phyloP scores from a whole-genome alignment of 306 rosid genomes.

The Glycine latifolia region DNA sequence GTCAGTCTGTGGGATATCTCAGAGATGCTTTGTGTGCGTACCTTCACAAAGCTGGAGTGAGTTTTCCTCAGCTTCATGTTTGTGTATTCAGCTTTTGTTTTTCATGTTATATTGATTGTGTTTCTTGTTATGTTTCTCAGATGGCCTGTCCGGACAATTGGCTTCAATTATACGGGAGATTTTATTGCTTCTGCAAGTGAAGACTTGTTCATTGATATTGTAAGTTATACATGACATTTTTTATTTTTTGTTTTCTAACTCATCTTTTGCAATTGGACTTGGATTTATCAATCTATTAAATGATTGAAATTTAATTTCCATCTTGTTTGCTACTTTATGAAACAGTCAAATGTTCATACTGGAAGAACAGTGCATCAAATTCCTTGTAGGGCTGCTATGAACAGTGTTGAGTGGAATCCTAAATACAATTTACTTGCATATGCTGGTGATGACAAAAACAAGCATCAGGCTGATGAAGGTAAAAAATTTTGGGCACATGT shows the following conservation, averaged over 20 bases:
- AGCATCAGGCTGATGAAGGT: slow-evolving; percentile 98
- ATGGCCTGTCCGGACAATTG: slow-evolving; percentile 95
- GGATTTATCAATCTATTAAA: slow-evolving; percentile 21
- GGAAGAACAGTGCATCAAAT: slow-evolving; percentile 92
- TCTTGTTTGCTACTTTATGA: slow-evolving; percentile 34
- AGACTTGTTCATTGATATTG: slow-evolving; percentile 92
- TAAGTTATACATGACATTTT: slow-evolving; percentile 52
- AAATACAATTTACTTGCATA: slow-evolving; percentile 87
- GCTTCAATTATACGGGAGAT: slow-evolving; percentile 92
- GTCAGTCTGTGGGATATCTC: slow-evolving; percentile 97
- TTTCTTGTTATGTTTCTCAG: slow-evolving; percentile 54
- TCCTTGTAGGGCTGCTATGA: slow-evolving; percentile 97
- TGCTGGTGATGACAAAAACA: slow-evolving; percentile 98
- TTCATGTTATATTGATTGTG: slow-evolving; percentile 4
- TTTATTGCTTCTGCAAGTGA: slow-evolving; percentile 92
- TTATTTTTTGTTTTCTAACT: background rate
- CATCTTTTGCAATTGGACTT: background rate
- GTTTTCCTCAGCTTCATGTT: slow-evolving; percentile 43
- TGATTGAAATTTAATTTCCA: background rate
- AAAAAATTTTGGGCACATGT: background rate
- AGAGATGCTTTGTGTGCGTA: slow-evolving; percentile 94
- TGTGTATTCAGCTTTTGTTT: slow-evolving; percentile 31
- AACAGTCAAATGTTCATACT: slow-evolving; percentile 79
- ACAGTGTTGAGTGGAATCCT: slow-evolving; percentile 98
- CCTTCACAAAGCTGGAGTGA: slow-evolving; percentile 94